Conservation (phyloP, 768 basidiomycete genomes). For the Thelephora ganbajun region DNA sequence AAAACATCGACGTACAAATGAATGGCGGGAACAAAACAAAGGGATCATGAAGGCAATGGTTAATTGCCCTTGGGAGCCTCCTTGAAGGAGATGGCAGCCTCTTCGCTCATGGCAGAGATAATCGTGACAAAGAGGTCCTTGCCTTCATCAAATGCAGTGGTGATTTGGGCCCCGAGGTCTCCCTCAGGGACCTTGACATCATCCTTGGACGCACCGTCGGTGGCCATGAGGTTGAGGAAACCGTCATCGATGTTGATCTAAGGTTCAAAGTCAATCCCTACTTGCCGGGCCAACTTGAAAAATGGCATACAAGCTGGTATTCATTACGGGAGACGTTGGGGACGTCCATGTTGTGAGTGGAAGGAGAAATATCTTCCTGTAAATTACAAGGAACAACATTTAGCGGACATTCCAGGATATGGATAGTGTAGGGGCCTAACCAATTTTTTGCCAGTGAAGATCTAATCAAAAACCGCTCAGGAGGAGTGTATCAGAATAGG, state of each 20-base stretch:
- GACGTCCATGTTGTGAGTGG: constrained; percentile 99
- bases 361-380: constrained; percentile 88
- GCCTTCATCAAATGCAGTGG: constrained; percentile 61
- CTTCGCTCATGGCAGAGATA: constrained; percentile 84
- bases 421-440: constrained; percentile 30
- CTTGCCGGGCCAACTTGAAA: neutral
- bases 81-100: constrained; percentile 82
- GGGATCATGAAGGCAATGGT: neutral
- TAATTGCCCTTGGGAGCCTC: constrained; percentile 63
- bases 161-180: constrained; percentile 64
- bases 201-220: constrained; percentile 73
- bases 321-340: constrained; percentile 86
- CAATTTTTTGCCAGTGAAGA: constrained; percentile 97
- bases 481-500: constrained; percentile 1
- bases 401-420: neutral
- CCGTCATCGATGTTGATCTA: constrained; percentile 86
- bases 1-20: neutral
- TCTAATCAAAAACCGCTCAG: constrained; percentile 33
- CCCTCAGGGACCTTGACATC: constrained; percentile 90
- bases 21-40: neutral
- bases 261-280: neutral
- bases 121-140: constrained; percentile 84
- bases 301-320: constrained; percentile 65
- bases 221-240: constrained; percentile 87
- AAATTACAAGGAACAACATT: constrained; percentile 5